Evolutionary conservation across 208 protist genomes (phyloP), one percentile per base, ranked within the genome.

Genomic region (Phytomonas francai): DNA sequence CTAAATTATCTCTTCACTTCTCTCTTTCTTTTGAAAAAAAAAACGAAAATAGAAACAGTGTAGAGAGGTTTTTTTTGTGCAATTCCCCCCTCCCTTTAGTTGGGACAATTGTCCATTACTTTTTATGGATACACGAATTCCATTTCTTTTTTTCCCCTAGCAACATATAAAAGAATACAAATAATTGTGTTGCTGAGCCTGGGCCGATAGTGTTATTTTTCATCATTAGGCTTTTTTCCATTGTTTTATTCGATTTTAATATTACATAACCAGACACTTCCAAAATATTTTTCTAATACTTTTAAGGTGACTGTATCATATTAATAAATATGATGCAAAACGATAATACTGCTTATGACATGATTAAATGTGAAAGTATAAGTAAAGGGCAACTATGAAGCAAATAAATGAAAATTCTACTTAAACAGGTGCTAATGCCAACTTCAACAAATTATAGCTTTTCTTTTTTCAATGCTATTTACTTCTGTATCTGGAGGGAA

Each of bases 121-220:
- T 9, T 39, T 45, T 11, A 32, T 61, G 30, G 19, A 36, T 61
- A 42, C 11, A 61, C 58, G 19, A 14, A 61, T 14, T 22, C 19
- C 30, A 61, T 36, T 14, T 42, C 8, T 14, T 61, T 45, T 45
- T 11, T 14, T 14, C 9, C 19, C 39, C 39, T n/a, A n/a, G n/a
- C 2, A 45, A 22, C 39, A 61, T 61, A 61, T 61, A 61, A 61
- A 61, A 42, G 19, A 36, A 32, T 61, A 61, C 30, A 36, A 42
- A 61, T 36, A 61, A 61, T 61, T 61, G 58, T 16, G 19, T 61
- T 61, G 8, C 58, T 45, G 11, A 45, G 19, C 19, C 19, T 8
- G 12, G 19, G 1, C 30, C 58, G 19, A 61, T 42, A 61, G 32
- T 61, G 32, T 16, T 22, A 22, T 61, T 42, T 61, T 61, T 9